Evolutionary conservation across 768 basidiomycete genomes (phyloP).

Genomic region (Kwoniella bestiolae): DNA sequence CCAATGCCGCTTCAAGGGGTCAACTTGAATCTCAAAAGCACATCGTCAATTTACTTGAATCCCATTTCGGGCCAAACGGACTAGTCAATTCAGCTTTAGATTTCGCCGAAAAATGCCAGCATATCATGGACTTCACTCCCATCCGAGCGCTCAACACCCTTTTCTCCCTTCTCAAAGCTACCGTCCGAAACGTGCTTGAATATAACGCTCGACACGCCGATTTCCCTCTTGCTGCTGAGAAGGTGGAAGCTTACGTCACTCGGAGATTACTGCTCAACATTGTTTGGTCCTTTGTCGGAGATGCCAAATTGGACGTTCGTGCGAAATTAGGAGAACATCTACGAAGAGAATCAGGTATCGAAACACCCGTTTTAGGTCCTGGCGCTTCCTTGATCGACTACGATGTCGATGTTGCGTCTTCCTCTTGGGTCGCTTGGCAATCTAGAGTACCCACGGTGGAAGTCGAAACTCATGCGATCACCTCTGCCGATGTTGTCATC

Average conservation of each 20-base stretch:
- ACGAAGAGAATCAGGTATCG: constrained; percentile 81
- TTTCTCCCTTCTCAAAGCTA: constrained; percentile 97
- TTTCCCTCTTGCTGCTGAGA: constrained; percentile 83
- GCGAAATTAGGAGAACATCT: constrained; percentile 88
- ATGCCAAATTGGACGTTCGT: constrained; percentile 86
- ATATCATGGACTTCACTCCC: constrained; percentile 97
- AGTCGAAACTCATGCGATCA: constrained; percentile 94
- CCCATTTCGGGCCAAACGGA: constrained; percentile 80
- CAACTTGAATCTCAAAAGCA: constrained; percentile 49
- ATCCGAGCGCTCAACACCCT: constrained; percentile 92
- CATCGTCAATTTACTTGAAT: constrained; percentile 70
- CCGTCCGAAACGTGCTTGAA: constrained; percentile 86
- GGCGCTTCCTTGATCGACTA: constrained; percentile 87
- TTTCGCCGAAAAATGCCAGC: constrained; percentile 83
- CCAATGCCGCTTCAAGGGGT: constrained; percentile 57
- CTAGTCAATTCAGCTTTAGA: constrained; percentile 77
- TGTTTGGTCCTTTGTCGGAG: constrained; percentile 98
- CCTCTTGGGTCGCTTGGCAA: constrained; percentile 92
- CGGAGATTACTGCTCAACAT: constrained; percentile 88
- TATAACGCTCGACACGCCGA: constrained; percentile 94
- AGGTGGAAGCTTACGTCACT: constrained; percentile 85
- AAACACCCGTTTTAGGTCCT: constrained; percentile 74
- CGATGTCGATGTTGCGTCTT: constrained; percentile 83
- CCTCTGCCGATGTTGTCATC: constrained; percentile 93
- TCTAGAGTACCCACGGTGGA: constrained; percentile 90